A percentile compares a stretch with the other conserved stretches of the same genome.
phyloP scores from a whole-genome alignment of 1,139 yeast genomes.

The Blastobotrys apis region DNA sequence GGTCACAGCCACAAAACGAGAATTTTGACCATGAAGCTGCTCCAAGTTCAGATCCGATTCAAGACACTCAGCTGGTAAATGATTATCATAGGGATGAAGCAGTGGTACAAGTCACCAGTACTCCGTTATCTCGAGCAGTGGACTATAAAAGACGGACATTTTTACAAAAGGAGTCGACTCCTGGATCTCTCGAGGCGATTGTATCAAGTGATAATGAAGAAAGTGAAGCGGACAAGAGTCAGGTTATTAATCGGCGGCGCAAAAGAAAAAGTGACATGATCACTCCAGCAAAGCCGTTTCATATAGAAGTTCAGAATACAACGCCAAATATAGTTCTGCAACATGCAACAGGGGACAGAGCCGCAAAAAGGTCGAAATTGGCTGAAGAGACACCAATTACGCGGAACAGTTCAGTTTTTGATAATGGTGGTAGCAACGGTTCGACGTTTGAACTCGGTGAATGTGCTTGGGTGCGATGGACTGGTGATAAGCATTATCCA shows the following conservation, averaged over 20 bases:
- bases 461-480: slow-evolving; percentile 16
- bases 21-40: not conserved
- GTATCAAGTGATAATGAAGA: slow-evolving; percentile 9
- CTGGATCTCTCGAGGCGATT: slow-evolving; percentile 6
- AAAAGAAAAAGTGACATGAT: slow-evolving; percentile 4
- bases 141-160: not conserved
- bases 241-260: too few relatives aligned
- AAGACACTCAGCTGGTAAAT: slow-evolving; percentile 3
- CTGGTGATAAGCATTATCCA: slow-evolving; percentile 12
- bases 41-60: too few relatives aligned
- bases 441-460: slow-evolving; percentile 5
- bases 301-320: slow-evolving; percentile 3
- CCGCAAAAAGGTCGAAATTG: not conserved
- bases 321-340: slow-evolving; percentile 1
- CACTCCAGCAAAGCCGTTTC: slow-evolving; percentile 9
- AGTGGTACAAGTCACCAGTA: slow-evolving; percentile 9
- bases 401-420: not conserved
- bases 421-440: not conserved
- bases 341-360: slow-evolving; percentile 7
- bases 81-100: too few relatives aligned
- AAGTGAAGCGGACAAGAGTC: not conserved
- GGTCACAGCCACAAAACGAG: not conserved
- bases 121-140: slow-evolving; percentile 2
- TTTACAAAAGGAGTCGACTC: too few relatives aligned
- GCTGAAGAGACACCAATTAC: slow-evolving; percentile 11